Conservation (phyloP, 108 stramenopile species). For the Nitzschia sp. region DNA sequence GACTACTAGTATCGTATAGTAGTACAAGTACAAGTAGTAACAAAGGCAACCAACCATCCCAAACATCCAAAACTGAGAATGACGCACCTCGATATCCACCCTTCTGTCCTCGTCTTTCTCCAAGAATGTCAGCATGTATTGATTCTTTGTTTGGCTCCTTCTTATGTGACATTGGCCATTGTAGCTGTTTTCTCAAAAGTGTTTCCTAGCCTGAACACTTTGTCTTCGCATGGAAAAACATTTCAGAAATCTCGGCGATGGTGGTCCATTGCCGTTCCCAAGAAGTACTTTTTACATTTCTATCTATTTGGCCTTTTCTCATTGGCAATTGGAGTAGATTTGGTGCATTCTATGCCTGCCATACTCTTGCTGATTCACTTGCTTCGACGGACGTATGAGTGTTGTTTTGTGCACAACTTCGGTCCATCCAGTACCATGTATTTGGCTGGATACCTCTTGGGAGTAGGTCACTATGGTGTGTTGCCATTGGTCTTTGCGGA, state of each 20-base stretch:
- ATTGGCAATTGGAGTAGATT: neutral
- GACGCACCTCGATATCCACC: no score
- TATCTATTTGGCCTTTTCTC: conserved; percentile 47
- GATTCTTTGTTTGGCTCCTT: conserved; percentile 8
- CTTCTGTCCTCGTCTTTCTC: neutral
- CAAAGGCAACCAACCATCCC: no score
- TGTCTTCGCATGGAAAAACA: conserved; percentile 64
- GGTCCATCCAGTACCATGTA: conserved; percentile 54
- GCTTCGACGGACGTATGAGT: conserved; percentile 52
- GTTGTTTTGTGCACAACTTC: conserved; percentile 57
- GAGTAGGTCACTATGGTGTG: conserved; percentile 59
- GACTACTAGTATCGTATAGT: no score
- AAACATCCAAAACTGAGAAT: no score
- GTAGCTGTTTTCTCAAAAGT: conserved; percentile 46
- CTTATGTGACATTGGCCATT: conserved; percentile 37
- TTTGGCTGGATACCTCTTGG: conserved; percentile 66
- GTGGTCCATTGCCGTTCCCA: conserved; percentile 22
- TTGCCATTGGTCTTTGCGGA: conserved; percentile 59
- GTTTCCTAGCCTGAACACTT: conserved; percentile 28
- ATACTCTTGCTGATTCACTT: conserved; percentile 31
- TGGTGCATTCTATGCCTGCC: neutral
- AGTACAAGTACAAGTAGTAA: no score
- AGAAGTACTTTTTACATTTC: conserved; percentile 51
- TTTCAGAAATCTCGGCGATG: neutral
- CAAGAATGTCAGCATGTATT: neutral